Conservation (phyloP, 75 land plant species). For the Adiantum capillusveneris region DNA sequence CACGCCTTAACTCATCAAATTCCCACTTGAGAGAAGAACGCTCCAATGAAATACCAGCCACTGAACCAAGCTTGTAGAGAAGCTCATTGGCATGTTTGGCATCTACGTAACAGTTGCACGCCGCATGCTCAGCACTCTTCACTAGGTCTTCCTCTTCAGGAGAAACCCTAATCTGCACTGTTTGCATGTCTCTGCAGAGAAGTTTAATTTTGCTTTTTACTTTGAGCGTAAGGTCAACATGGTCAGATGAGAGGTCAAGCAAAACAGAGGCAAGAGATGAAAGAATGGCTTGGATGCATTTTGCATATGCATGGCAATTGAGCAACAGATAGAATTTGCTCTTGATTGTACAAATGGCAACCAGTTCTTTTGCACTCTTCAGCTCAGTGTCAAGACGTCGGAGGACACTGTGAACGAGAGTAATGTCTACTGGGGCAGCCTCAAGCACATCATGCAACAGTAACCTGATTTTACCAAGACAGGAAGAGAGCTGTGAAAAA, state of each 20-base stretch:
- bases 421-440: not conserved
- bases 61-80: slow-evolving; percentile 41
- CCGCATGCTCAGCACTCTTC: slow-evolving; percentile 40
- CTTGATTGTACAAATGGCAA: slow-evolving; percentile 29
- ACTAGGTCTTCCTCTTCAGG: slow-evolving; percentile 44
- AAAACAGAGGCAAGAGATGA: slow-evolving; percentile 43
- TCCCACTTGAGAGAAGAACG: slow-evolving; percentile 35
- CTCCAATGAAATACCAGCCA: slow-evolving; percentile 47
- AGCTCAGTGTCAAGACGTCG: slow-evolving; percentile 8
- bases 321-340: slow-evolving; percentile 52
- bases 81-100: slow-evolving; percentile 45
- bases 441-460: not conserved
- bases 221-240: slow-evolving; percentile 28
- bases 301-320: slow-evolving; percentile 33
- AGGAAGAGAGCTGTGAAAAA: not conserved
- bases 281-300: slow-evolving; percentile 36
- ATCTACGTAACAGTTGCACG: slow-evolving; percentile 27
- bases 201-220: slow-evolving; percentile 23
- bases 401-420: not conserved
- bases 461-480: not conserved
- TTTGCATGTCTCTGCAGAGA: slow-evolving; percentile 39
- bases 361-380: slow-evolving; percentile 32
- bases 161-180: slow-evolving; percentile 28
- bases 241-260: slow-evolving; percentile 37
- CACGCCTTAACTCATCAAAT: slow-evolving; percentile 40